These are phyloP conservation scores for Priceomyces medius DNA, from an alignment of 805 yeast species.

Conservation along the genomic window DNA sequence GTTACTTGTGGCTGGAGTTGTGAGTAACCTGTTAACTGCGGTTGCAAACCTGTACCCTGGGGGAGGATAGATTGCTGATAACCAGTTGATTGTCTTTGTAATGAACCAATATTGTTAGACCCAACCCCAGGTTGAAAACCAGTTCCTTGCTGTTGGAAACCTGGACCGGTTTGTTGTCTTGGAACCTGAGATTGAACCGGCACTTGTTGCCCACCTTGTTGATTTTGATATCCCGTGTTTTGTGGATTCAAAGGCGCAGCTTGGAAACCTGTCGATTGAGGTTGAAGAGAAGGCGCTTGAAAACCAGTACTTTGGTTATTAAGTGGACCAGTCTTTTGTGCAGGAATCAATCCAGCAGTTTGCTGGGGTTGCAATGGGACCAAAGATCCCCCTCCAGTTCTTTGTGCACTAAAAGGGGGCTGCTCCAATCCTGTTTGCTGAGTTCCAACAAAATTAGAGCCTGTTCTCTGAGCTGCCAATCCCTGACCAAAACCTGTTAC, in stretches of 20 bases:
- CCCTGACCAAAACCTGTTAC: conserved; percentile 26
- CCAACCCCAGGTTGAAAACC: conserved; percentile 14
- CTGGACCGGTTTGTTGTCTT: conserved; percentile 11
- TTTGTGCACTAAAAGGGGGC: conserved; percentile 32
- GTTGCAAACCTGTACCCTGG: conserved; percentile 35
- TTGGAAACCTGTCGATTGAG: conserved; percentile 38
- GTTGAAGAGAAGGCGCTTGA: conserved; percentile 18
- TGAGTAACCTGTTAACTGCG: conserved; percentile 25
- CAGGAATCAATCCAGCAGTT: conserved; percentile 64
- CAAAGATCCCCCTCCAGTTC: conserved; percentile 47
- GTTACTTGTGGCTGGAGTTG: conserved; percentile 53
- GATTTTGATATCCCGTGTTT: conserved; percentile 13
- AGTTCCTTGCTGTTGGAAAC: conserved; percentile 42
- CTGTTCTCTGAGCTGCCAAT: conserved; percentile 10
- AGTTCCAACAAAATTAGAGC: conserved; percentile 24
- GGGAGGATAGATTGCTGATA: conserved; percentile 13
- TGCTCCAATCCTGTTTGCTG: conserved; percentile 12
- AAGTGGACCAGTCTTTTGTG: conserved; percentile 40
- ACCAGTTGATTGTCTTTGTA: conserved; percentile 19
- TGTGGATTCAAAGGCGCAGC: conserved; percentile 13
- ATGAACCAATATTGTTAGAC: neutral
- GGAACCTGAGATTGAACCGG: conserved; percentile 18
- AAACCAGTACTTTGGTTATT: conserved; percentile 32
- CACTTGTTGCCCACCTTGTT: neutral
- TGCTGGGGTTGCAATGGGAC: conserved; percentile 60